phyloP scores from a whole-genome alignment of 768 basidiomycete species.

The Agaricus blazei region DNA sequence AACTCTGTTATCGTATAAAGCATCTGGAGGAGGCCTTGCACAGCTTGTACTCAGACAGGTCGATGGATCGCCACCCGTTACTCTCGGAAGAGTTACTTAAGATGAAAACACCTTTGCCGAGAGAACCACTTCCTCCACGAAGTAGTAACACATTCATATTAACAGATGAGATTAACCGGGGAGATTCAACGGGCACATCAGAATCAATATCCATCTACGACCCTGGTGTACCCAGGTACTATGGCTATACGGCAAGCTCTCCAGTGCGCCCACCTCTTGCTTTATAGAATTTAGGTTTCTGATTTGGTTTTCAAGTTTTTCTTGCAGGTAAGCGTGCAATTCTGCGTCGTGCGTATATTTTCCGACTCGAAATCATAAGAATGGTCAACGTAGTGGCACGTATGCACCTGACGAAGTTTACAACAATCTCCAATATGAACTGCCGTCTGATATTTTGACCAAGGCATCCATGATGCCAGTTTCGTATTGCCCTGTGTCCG shows the following conservation, averaged over 20 bases:
- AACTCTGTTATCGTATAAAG: conserved; percentile 65
- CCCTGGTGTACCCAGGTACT: conserved; percentile 70
- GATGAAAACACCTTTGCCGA: conserved; percentile 71
- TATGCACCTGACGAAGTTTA: conserved; percentile 36
- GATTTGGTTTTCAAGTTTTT: conserved; percentile 47
- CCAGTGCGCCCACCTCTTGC: conserved; percentile 44
- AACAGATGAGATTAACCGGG: conserved; percentile 51
- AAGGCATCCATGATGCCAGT: conserved; percentile 66
- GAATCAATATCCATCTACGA: conserved; percentile 73
- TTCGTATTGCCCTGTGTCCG: conserved; percentile 31
- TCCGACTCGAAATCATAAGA: conserved; percentile 24
- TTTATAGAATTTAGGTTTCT: neutral
- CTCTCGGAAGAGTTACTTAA: conserved; percentile 69
- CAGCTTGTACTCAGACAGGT: conserved; percentile 50
- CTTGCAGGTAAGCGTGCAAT: conserved; percentile 48
- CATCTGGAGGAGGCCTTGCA: conserved; percentile 72
- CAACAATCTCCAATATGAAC: conserved; percentile 43
- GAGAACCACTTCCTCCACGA: conserved; percentile 44
- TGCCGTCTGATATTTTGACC: conserved; percentile 57
- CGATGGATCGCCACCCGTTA: conserved; percentile 59
- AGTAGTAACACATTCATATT: conserved; percentile 38
- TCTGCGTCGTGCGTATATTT: conserved; percentile 41
- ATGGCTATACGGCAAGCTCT: conserved; percentile 70
- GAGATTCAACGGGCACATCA: conserved; percentile 72
- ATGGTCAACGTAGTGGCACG: conserved; percentile 43